These are phyloP conservation scores for Lycium ferocissimum DNA, from an alignment of 257 asterid species.

Conservation along the genomic window DNA sequence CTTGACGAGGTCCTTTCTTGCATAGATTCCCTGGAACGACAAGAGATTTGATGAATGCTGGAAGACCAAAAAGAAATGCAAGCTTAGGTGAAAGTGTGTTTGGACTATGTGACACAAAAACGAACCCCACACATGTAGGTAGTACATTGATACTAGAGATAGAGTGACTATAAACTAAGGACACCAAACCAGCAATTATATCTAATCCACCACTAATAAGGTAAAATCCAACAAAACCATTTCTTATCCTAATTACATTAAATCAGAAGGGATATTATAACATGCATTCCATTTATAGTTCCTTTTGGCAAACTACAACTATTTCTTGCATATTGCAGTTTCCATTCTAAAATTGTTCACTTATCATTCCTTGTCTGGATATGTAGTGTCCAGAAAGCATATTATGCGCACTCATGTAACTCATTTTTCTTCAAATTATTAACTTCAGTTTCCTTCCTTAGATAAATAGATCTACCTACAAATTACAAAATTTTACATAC, in stretches of 20 bases:
- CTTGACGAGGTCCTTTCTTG: not conserved
- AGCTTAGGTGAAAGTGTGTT: too few species aligned
- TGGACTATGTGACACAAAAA: too few species aligned
- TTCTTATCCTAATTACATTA: too few species aligned
- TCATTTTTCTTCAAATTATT: not conserved
- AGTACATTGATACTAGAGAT: too few species aligned
- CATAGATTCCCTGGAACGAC: slow-evolving; percentile 85
- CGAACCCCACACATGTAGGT: too few species aligned
- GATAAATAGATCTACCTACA: not conserved
- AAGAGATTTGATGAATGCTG: slow-evolving; percentile 71
- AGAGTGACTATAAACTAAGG: too few species aligned
- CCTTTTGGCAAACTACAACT: not conserved
- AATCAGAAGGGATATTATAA: too few species aligned
- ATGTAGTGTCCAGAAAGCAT: not conserved
- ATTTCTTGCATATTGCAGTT: not conserved
- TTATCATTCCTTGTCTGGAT: not conserved
- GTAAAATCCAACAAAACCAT: too few species aligned
- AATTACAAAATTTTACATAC: not conserved
- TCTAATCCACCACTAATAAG: too few species aligned
- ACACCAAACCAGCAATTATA: too few species aligned
- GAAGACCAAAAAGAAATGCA: slow-evolving; percentile 36
- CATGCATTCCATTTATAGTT: too few species aligned
- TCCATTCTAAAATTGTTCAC: not conserved
- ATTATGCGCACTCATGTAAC: not conserved
- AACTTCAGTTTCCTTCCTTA: not conserved